Evolutionary conservation across 2,329 filamentous ascomycete genomes (phyloP), one percentile per base, ranked within the genome.

Genomic region (Phaeoacremonium minimum): DNA sequence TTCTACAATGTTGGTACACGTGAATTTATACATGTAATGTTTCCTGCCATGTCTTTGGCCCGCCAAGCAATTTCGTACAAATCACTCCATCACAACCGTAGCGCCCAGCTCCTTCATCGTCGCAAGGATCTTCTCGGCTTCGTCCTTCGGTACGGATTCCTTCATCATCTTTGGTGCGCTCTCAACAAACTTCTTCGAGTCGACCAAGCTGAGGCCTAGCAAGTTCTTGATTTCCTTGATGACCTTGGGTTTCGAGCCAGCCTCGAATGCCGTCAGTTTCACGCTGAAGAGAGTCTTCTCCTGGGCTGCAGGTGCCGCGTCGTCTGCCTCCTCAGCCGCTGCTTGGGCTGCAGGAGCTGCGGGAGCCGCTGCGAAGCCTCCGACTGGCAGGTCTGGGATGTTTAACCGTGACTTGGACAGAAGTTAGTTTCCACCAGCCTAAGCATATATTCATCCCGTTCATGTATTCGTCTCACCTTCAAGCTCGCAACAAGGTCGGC

Each of bases 171-270:
- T 99, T 47, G 93, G 93, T 51, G 87, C 90, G 59, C 87, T 88
- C 77, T 99, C 93, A 49, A 98, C 93, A 57, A 99, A 99, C 75
- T 99, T 99, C 85, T 99, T 99, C 71, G 87, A 95, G 68, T 99
- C 93, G 51, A 99, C 94, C 71, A 99, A 77, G 62, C 87, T 94
- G 59, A 98, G 69, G 30, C 93, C 93, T 43, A 99, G 73, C 80
- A 98, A 76, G 57, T 80, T 83, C 82, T 99, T 99, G 72, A 99
- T 78, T 74, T 99, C 93, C 80, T 99, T 99, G 77, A 98, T 99
- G 55, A 98, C 75, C 85, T 99, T 99, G 55, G 94, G 89, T 76
- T 99, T 99, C 47, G 91, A 72, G 34, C 69, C 75, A 18, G 89
- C 75, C 36, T 98, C 94, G 61, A 97, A 94, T 22, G 84, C 85